A percentile compares a stretch with the other conserved stretches of the same genome.
Conservation (phyloP, 306 rosid species). For the Castanospermum australe region DNA sequence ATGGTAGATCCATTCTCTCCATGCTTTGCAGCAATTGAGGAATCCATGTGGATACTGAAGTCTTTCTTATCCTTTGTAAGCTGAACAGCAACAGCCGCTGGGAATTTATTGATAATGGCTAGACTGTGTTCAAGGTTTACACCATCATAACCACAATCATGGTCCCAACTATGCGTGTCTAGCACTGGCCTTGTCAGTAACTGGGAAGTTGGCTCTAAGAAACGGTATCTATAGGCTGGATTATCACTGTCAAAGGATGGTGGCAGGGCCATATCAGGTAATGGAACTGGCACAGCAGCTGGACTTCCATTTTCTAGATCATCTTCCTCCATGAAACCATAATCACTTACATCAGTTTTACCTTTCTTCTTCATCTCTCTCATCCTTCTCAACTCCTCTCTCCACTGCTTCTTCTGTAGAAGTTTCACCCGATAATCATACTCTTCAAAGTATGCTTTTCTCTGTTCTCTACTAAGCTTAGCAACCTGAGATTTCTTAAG, state of each 20-base stretch:
- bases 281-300: constrained; percentile 93
- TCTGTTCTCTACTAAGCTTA: constrained; percentile 82
- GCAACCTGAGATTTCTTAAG: constrained; percentile 83
- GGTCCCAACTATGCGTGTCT: constrained; percentile 98
- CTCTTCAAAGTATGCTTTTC: constrained; percentile 87
- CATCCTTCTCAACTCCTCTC: constrained; percentile 93
- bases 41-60: constrained; percentile 91
- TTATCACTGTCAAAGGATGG: constrained; percentile 92
- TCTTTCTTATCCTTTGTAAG: constrained; percentile 95
- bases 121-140: constrained; percentile 81
- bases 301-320: constrained; percentile 81
- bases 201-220: constrained; percentile 96
- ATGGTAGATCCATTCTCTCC: constrained; percentile 86
- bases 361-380: constrained; percentile 84
- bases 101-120: constrained; percentile 69
- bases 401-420: constrained; percentile 93
- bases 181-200: constrained; percentile 90
- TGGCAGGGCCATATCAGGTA: constrained; percentile 94
- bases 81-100: constrained; percentile 80
- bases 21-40: constrained; percentile 83
- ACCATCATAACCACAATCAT: constrained; percentile 97
- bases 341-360: constrained; percentile 43
- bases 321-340: constrained; percentile 66
- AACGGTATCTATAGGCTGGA: constrained; percentile 92
- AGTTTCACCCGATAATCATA: constrained; percentile 95